A percentile compares a stretch with the other conserved stretches of the same genome.
Conservation (phyloP, 2,329 filamentous ascomycete species). For the Juglanconis sp. region DNA sequence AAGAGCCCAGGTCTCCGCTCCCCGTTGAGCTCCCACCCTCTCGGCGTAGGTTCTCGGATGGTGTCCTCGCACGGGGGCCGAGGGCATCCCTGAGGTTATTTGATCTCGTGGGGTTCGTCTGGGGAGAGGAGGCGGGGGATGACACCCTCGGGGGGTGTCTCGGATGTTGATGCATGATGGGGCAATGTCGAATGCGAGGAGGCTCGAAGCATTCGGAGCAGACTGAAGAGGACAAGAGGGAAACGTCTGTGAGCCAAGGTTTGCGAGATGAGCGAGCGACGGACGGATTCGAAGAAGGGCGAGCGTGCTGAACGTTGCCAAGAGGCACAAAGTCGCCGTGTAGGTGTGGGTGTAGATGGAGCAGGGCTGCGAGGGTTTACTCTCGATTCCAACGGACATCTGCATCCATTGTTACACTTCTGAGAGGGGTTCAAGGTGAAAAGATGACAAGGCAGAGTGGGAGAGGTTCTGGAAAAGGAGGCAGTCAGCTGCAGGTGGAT, state of each 20-base stretch:
- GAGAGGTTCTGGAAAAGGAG: slow-evolving; percentile 1
- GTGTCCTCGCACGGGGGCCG: slow-evolving; percentile 35
- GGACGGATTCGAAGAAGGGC: neutral
- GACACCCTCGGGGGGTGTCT: slow-evolving; percentile 69
- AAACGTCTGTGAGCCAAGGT: neutral
- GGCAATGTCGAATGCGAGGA: slow-evolving; percentile 14
- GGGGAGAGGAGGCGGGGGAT: slow-evolving; percentile 69
- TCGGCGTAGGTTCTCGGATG: slow-evolving; percentile 39
- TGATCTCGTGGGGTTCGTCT: slow-evolving; percentile 68
- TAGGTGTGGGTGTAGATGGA: slow-evolving; percentile 14
- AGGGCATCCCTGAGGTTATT: slow-evolving; percentile 70
- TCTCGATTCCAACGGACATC: slow-evolving; percentile 32
- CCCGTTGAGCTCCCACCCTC: slow-evolving; percentile 47
- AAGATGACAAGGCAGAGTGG: slow-evolving; percentile 12
- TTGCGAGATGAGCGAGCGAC: neutral
- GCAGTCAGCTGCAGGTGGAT: slow-evolving; percentile 16
- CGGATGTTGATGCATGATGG: slow-evolving; percentile 84
- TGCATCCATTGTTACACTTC: slow-evolving; percentile 33
- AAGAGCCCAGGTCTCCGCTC: slow-evolving; percentile 39
- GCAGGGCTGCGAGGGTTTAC: slow-evolving; percentile 16
- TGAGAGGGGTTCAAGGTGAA: neutral
- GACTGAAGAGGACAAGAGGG: slow-evolving; percentile 8
- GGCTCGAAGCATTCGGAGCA: neutral
- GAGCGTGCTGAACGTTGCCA: neutral
- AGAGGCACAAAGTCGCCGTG: neutral